Evolutionary conservation across 2,329 filamentous ascomycete genomes (phyloP).

Genomic region (Arthroderma sp.): DNA sequence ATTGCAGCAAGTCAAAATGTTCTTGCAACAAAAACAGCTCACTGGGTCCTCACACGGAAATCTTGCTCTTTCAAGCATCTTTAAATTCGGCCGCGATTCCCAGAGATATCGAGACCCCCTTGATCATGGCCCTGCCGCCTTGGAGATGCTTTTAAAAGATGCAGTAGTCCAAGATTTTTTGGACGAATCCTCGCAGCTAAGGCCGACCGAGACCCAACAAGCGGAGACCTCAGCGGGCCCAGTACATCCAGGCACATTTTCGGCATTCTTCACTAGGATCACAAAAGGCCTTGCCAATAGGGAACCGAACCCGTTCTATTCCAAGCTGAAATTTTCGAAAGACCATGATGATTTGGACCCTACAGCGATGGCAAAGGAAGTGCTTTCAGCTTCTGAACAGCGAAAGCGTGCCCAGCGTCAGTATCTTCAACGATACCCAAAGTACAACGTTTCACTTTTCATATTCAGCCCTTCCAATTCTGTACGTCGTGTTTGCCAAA

Average conservation of each 20-base stretch:
- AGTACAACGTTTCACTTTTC: constrained; percentile 84
- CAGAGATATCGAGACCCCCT: constrained; percentile 61
- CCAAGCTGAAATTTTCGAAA: constrained; percentile 56
- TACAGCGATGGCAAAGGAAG: constrained; percentile 77
- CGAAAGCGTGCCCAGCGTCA: constrained; percentile 81
- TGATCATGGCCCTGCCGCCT: constrained; percentile 79
- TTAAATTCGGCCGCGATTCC: constrained; percentile 48
- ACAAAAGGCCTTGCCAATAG: constrained; percentile 44
- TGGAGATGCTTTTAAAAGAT: constrained; percentile 94
- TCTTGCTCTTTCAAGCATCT: constrained; percentile 60
- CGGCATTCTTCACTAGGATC: constrained; percentile 49
- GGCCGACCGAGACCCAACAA: constrained; percentile 19
- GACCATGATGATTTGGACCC: constrained; percentile 71
- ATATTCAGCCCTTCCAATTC: constrained; percentile 69
- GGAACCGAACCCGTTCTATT: constrained; percentile 93
- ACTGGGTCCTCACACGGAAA: constrained; percentile 56
- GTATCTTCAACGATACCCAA: constrained; percentile 73
- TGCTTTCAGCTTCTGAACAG: constrained; percentile 67
- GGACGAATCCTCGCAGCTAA: constrained; percentile 47
- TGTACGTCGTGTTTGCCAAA: constrained; percentile 70
- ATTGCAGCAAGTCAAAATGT: constrained; percentile 87
- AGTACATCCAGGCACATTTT: constrained; percentile 46
- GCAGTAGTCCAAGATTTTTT: constrained; percentile 90
- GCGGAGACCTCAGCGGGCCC: constrained; percentile 23
- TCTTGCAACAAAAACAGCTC: constrained; percentile 80